A percentile compares a stretch with the other conserved stretches of the same genome.
phyloP scores from a whole-genome alignment of 768 basidiomycete genomes.

The Agrocybe pediades region DNA sequence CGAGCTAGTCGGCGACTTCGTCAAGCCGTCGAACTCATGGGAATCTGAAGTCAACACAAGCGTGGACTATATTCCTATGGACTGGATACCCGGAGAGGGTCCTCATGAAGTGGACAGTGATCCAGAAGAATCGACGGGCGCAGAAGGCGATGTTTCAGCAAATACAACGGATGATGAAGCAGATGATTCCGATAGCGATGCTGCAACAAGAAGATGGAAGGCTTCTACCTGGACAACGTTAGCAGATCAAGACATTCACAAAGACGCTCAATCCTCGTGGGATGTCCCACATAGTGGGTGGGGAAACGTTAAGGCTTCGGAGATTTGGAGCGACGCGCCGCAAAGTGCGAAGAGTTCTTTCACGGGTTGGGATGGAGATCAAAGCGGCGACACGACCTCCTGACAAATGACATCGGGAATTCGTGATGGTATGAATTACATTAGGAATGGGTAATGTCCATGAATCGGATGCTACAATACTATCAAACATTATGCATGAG shows the following conservation, averaged over 20 bases:
- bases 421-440: conserved; percentile 12
- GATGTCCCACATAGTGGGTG: conserved; percentile 12
- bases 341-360: conserved; percentile 34
- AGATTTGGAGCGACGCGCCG: conserved; percentile 17
- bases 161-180: conserved; percentile 13
- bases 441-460: conserved; percentile 20
- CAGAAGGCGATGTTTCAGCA: conserved; percentile 29
- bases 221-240: conserved; percentile 12
- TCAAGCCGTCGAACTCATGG: conserved; percentile 29
- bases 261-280: conserved; percentile 12
- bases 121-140: conserved; percentile 35
- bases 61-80: conserved; percentile 41
- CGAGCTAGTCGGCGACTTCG: conserved; percentile 43
- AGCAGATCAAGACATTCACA: conserved; percentile 4
- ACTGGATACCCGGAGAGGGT: conserved; percentile 46
- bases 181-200: conserved; percentile 26
- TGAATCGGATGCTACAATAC: conserved; percentile 33
- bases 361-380: conserved; percentile 48
- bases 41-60: conserved; percentile 32
- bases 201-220: conserved; percentile 17
- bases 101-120: conserved; percentile 27
- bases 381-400: conserved; percentile 39
- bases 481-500: conserved; percentile 4
- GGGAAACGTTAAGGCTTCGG: conserved; percentile 9
- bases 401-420: conserved; percentile 5